Evolutionary conservation across 1,284 basidiomycete genomes (phyloP).

Genomic region (Stygiomarasmius scandens): DNA sequence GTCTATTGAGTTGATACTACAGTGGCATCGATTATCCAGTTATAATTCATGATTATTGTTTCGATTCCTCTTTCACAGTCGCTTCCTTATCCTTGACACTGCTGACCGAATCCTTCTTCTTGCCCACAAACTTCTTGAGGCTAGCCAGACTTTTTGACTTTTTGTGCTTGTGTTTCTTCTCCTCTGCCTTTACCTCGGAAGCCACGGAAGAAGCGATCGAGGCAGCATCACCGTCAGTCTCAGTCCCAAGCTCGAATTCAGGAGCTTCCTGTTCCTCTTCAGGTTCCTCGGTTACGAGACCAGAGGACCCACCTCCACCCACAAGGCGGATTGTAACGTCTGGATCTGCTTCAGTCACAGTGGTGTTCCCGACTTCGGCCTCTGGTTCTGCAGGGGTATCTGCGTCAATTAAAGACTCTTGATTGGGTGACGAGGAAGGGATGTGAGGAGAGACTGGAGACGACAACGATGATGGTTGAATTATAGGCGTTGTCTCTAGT

Average conservation of each 20-base stretch:
- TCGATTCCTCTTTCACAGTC: constrained; percentile 12
- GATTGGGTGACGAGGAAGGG: not conserved
- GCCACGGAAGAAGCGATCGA: constrained; percentile 23
- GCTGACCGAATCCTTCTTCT: constrained; percentile 57
- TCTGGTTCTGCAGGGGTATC: constrained; percentile 3
- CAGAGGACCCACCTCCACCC: constrained; percentile 48
- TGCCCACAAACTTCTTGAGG: constrained; percentile 56
- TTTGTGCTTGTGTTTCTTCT: constrained; percentile 48
- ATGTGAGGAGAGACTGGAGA: constrained; percentile 11
- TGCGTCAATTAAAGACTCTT: constrained; percentile 5
- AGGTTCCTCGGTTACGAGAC: constrained; percentile 36
- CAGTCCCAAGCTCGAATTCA: constrained; percentile 8
- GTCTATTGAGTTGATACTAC: not conserved
- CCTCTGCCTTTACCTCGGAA: constrained; percentile 20
- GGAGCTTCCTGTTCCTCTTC: constrained; percentile 30
- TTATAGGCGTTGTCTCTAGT: constrained; percentile 36
- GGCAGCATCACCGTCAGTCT: constrained; percentile 26
- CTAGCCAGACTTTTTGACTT: constrained; percentile 58
- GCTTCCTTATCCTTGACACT: constrained; percentile 36
- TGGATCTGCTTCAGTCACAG: constrained; percentile 25
- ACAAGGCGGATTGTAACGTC: constrained; percentile 58
- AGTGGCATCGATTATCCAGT: not conserved
- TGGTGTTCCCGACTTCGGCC: constrained; percentile 5
- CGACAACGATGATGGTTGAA: constrained; percentile 24
- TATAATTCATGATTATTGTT: constrained; percentile 4